Evolutionary conservation across 164 flowering plant species (phyloP).

Genomic region (Cinnamomum chago): DNA sequence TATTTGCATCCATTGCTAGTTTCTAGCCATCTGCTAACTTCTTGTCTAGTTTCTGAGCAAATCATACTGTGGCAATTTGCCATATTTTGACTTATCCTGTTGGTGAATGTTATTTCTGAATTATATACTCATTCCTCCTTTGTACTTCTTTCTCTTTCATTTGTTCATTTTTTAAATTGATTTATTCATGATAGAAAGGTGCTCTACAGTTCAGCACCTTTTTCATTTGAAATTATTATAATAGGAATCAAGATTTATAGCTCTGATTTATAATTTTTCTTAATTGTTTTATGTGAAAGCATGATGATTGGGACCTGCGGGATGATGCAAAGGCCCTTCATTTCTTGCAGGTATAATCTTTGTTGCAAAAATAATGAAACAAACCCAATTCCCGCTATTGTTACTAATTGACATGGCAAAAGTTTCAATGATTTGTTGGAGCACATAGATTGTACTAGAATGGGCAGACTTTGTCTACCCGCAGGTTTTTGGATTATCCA

Average conservation of each 20-base stretch:
- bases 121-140: neutral
- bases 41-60: too few relatives aligned
- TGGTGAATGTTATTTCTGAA: neutral
- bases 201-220: neutral
- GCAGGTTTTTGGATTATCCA: neutral
- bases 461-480: neutral
- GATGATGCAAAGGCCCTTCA: conserved; percentile 74
- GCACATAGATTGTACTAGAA: neutral
- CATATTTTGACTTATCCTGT: too few relatives aligned
- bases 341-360: conserved; percentile 44
- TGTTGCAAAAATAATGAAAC: neutral
- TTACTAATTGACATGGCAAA: neutral
- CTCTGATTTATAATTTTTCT: neutral
- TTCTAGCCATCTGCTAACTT: too few relatives aligned
- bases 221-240: neutral
- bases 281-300: conserved; percentile 32
- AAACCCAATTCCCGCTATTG: neutral
- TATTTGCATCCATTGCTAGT: too few relatives aligned
- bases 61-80: too few relatives aligned
- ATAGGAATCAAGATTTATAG: too few relatives aligned
- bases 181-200: neutral
- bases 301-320: conserved; percentile 62
- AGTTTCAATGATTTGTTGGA: neutral
- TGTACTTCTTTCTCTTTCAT: too few relatives aligned
- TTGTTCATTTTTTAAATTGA: neutral